phyloP scores from a whole-genome alignment of 2,329 filamentous ascomycete genomes.

The Aspergillus felis region DNA sequence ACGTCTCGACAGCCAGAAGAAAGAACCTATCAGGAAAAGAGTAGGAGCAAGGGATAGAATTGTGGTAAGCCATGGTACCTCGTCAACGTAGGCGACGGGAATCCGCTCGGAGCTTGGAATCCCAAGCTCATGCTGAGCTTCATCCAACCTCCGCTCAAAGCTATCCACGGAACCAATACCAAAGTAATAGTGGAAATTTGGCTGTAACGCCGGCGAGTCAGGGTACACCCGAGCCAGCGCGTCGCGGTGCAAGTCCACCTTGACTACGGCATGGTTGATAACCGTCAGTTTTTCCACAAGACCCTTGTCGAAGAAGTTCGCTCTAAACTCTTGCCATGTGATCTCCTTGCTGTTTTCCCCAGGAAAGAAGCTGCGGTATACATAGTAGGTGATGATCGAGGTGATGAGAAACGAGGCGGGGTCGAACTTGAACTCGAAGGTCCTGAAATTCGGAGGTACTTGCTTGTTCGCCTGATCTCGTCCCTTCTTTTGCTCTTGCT shows the following conservation, averaged over 20 bases:
- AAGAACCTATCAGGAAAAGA: slow-evolving; percentile 74
- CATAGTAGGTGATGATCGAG: slow-evolving; percentile 58
- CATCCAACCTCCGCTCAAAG: slow-evolving; percentile 84
- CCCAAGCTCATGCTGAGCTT: slow-evolving; percentile 79
- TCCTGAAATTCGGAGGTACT: slow-evolving; percentile 30
- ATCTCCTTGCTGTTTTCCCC: slow-evolving; percentile 71
- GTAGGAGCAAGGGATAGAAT: slow-evolving; percentile 83
- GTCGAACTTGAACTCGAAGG: slow-evolving; percentile 51
- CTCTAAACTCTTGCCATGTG: slow-evolving; percentile 95
- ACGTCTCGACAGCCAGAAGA: slow-evolving; percentile 74
- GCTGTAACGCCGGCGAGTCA: slow-evolving; percentile 65
- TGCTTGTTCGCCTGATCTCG: slow-evolving; percentile 20
- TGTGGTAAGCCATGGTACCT: slow-evolving; percentile 68
- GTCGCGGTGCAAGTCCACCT: slow-evolving; percentile 74
- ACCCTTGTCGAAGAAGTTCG: slow-evolving; percentile 91
- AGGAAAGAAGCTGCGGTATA: slow-evolving; percentile 63
- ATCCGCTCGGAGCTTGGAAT: slow-evolving; percentile 88
- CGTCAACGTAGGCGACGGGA: slow-evolving; percentile 79
- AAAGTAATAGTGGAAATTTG: slow-evolving; percentile 83
- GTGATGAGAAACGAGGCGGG: slow-evolving; percentile 54
- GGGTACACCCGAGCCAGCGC: slow-evolving; percentile 69
- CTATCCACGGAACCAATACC: slow-evolving; percentile 90
- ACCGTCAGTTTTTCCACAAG: slow-evolving; percentile 89
- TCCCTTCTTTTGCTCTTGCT: slow-evolving; percentile 23
- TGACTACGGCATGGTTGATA: slow-evolving; percentile 71